Conservation (phyloP, 163 green algal species). For the Scenedesmus sp. region DNA sequence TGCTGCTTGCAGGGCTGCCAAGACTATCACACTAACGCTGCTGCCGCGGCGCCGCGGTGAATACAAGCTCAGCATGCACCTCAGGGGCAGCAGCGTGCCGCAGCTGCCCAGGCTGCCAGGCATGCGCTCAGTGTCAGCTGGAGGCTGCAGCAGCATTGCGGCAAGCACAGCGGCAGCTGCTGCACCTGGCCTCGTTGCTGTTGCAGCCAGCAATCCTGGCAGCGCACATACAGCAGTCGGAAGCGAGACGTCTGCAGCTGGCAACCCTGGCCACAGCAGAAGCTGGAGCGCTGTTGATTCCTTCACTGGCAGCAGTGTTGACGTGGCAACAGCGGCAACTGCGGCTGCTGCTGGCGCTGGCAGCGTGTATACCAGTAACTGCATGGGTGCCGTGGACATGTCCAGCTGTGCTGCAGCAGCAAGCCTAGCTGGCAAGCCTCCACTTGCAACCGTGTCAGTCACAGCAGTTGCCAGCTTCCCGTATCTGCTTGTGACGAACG, state of each 20-base stretch:
- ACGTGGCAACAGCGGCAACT: conserved; percentile 1
- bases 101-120: conserved; percentile 1
- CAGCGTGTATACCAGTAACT: neutral
- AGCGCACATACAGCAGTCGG: neutral
- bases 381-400: no score
- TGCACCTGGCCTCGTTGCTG: neutral
- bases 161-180: neutral
- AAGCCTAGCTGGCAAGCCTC: neutral
- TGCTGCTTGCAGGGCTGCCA: conserved; percentile 49
- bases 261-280: neutral
- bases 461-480: conserved; percentile 67
- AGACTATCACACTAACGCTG: conserved; percentile 69
- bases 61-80: conserved; percentile 67
- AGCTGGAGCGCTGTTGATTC: neutral
- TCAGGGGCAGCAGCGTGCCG: neutral
- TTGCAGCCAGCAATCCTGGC: neutral
- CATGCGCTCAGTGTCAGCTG: conserved; percentile 2
- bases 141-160: conserved; percentile 19
- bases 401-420: neutral
- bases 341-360: neutral
- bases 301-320: neutral
- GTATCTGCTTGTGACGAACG: conserved; percentile 69
- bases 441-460: conserved; percentile 39
- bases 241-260: neutral
- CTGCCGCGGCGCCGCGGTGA: conserved; percentile 63